Evolutionary conservation across 768 basidiomycete genomes (phyloP), one percentile per base, ranked within the genome.

Genomic region (Melanogaster broomeanus): DNA sequence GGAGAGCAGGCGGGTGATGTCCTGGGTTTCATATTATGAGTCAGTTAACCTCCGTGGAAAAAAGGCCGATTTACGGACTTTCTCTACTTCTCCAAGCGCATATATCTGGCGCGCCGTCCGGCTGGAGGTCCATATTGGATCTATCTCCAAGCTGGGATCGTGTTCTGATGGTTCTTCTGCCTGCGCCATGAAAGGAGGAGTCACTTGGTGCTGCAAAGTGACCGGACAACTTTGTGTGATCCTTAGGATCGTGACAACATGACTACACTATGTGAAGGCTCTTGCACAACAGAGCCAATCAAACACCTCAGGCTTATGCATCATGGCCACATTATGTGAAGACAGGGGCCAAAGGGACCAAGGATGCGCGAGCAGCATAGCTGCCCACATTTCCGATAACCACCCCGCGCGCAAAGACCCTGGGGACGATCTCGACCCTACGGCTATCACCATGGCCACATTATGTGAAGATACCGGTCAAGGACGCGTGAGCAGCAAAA

Each of bases 341-440:
- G n/a, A n/a, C n/a, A n/a, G n/a, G n/a, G n/a, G n/a, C n/a, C n/a
- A n/a, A n/a, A n/a, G n/a, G n/a, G n/a, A n/a, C n/a, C n/a, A n/a
- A n/a, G n/a, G n/a, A n/a, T n/a, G n/a, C n/a, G n/a, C n/a, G n/a
- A n/a, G n/a, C n/a, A n/a, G n/a, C n/a, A n/a, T n/a, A n/a, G n/a
- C n/a, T n/a, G n/a, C n/a, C n/a, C n/a, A n/a, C n/a, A n/a, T n/a
- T n/a, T n/a, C n/a, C n/a, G n/a, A n/a, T n/a, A n/a, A n/a, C n/a
- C n/a, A n/a, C n/a, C n/a, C n/a, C n/a, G n/a, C n/a, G n/a, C n/a
- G n/a, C n/a, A n/a, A n/a, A n/a, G 80, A 82, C 62, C 84, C 87
- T 5, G 88, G 88, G 18, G 88, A 88, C 61, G 84, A 87, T 30
- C 70, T 92, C 42, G 90, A 92, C 57, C 90, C 90, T n/a, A 91